Evolutionary conservation across 768 basidiomycete genomes (phyloP).

Genomic region (Phallus indusiatus): DNA sequence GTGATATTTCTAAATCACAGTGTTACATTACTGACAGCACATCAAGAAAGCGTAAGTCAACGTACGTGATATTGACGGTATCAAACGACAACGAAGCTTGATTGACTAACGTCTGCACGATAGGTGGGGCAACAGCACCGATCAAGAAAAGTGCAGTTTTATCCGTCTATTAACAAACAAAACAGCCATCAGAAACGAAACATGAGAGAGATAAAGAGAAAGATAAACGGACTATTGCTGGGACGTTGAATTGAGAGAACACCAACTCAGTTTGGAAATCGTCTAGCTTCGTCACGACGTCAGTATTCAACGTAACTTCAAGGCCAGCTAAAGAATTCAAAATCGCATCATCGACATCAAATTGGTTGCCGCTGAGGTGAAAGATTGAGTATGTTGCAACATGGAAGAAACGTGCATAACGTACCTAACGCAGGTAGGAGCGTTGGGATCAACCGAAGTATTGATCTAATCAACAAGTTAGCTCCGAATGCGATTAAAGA

Average conservation of each 20-base stretch:
- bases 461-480: constrained; percentile 32
- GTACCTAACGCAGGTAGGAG: constrained; percentile 52
- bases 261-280: constrained; percentile 52
- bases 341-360: constrained; percentile 51
- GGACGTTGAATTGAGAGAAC: constrained; percentile 49
- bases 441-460: constrained; percentile 41
- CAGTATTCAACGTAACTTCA: constrained; percentile 45
- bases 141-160: constrained; percentile 54
- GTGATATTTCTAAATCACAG: constrained; percentile 23
- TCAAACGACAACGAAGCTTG: constrained; percentile 43
- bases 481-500: neutral
- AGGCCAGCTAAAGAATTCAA: constrained; percentile 52
- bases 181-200: neutral
- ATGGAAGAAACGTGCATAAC: constrained; percentile 6
- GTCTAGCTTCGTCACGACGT: constrained; percentile 49
- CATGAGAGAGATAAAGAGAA: neutral
- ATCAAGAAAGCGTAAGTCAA: neutral
- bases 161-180: constrained; percentile 40
- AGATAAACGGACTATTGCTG: constrained; percentile 35
- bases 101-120: constrained; percentile 57
- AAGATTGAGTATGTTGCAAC: neutral
- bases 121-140: constrained; percentile 59
- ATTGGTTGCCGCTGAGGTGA: constrained; percentile 51
- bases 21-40: neutral
- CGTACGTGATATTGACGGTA: constrained; percentile 50